These are phyloP conservation scores for Fusarium sp. DNA, from an alignment of 2,329 filamentous ascomycete species.

Conservation along the genomic window DNA sequence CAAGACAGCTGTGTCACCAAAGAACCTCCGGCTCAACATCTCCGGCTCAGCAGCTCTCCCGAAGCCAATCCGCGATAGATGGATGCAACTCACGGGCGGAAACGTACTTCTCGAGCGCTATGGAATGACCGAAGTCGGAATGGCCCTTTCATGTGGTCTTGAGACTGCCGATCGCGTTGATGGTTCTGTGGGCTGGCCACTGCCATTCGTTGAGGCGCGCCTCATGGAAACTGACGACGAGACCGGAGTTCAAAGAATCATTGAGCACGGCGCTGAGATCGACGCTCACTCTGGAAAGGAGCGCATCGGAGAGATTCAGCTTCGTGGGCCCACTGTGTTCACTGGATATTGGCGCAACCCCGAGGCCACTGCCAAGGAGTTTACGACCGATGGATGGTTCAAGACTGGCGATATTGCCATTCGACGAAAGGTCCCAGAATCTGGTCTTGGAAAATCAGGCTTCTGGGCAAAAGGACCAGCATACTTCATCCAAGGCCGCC, in stretches of 20 bases:
- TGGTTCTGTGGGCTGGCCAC: slow-evolving; percentile 91
- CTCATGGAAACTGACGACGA: slow-evolving; percentile 78
- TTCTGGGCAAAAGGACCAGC: slow-evolving; percentile 72
- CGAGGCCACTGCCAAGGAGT: slow-evolving; percentile 1
- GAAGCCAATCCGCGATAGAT: slow-evolving; percentile 85
- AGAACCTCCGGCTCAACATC: slow-evolving; percentile 87
- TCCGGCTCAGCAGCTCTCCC: slow-evolving; percentile 95
- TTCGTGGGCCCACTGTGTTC: not conserved
- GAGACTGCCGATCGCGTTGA: slow-evolving; percentile 81
- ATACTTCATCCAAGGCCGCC: slow-evolving; percentile 92
- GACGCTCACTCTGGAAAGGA: slow-evolving; percentile 62
- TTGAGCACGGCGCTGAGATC: slow-evolving; percentile 67
- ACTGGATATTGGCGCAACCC: slow-evolving; percentile 6
- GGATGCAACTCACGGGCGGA: slow-evolving; percentile 79
- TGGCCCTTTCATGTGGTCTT: slow-evolving; percentile 95
- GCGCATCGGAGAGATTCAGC: slow-evolving; percentile 83
- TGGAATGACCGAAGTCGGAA: slow-evolving; percentile 98
- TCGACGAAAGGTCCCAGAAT: slow-evolving; percentile 49
- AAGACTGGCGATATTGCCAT: slow-evolving; percentile 13
- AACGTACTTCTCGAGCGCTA: slow-evolving; percentile 96
- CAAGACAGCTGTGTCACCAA: slow-evolving; percentile 74
- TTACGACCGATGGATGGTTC: slow-evolving; percentile 7
- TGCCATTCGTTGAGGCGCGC: slow-evolving; percentile 86
- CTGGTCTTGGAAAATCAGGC: slow-evolving; percentile 52
- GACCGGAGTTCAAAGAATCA: slow-evolving; percentile 66